Conservation (phyloP, 306 rosid genomes). For the Argentina anserina region DNA sequence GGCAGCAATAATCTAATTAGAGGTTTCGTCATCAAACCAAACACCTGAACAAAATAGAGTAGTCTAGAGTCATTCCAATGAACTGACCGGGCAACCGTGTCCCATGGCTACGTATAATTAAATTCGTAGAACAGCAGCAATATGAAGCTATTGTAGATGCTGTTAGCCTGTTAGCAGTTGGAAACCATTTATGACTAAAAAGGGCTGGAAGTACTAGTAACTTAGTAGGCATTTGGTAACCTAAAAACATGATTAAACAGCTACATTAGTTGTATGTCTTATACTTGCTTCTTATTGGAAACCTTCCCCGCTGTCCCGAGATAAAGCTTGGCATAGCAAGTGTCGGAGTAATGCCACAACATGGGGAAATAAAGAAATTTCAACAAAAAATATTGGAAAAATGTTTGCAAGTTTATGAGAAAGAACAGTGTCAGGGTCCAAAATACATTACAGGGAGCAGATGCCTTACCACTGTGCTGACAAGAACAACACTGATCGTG, state of each 20-base stretch:
- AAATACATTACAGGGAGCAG: not conserved
- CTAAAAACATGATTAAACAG: not conserved
- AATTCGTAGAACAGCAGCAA: not conserved
- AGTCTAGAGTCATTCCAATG: constrained; percentile 21
- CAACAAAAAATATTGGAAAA: no score
- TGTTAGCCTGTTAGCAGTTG: not conserved
- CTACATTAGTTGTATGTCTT: not conserved
- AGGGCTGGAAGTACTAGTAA: not conserved
- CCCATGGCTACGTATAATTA: no score
- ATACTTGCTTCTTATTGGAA: not conserved
- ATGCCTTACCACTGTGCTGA: constrained; percentile 84
- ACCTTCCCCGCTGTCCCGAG: not conserved
- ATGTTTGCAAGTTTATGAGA: not conserved
- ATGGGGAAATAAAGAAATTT: not conserved
- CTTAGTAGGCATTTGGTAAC: not conserved
- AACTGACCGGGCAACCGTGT: no score
- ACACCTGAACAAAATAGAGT: constrained; percentile 51
- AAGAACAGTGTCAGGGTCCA: not conserved
- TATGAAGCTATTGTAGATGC: not conserved
- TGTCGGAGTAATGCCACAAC: not conserved
- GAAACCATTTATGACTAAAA: not conserved
- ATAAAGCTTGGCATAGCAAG: not conserved
- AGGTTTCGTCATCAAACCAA: constrained; percentile 92
- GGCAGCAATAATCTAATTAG: constrained; percentile 74
- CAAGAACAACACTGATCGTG: constrained; percentile 84